Percentiles rank a stretch among this genome's conserved stretches.
phyloP scores from a whole-genome alignment of 441 rosid species.

The Pelargonium australe region DNA sequence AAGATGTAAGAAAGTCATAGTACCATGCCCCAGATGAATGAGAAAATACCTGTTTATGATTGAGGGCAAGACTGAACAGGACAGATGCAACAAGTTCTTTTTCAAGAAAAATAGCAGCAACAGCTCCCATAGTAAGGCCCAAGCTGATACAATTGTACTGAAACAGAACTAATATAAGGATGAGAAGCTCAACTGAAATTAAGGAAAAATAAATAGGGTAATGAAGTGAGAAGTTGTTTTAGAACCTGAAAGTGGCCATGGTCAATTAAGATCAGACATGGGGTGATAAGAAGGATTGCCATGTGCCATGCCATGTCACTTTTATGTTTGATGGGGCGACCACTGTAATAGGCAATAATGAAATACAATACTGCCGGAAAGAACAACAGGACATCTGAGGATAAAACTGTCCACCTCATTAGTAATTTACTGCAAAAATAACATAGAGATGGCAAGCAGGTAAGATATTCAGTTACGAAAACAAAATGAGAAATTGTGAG shows the following conservation, averaged over 20 bases:
- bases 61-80: constrained; percentile 76
- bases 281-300: constrained; percentile 3
- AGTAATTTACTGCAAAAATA: not conserved
- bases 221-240: not conserved
- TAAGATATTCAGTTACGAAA: not conserved
- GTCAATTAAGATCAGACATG: constrained; percentile 5
- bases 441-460: not conserved
- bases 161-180: not conserved
- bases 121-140: constrained; percentile 3
- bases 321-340: not conserved
- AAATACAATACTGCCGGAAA: not conserved
- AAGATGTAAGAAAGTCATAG: not conserved
- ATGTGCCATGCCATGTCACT: constrained; percentile 3
- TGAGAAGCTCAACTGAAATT: not conserved
- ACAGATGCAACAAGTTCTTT: constrained; percentile 55
- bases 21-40: not conserved
- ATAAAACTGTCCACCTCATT: constrained; percentile 3
- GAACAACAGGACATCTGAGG: not conserved
- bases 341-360: not conserved
- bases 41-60: constrained; percentile 77
- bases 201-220: not conserved
- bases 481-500: not conserved
- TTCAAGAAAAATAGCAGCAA: constrained; percentile 55
- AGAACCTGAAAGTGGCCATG: constrained; percentile 8
- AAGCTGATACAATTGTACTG: constrained; percentile 4